phyloP scores from a whole-genome alignment of 1,139 yeast species.

The Scheffersomyces titani region DNA sequence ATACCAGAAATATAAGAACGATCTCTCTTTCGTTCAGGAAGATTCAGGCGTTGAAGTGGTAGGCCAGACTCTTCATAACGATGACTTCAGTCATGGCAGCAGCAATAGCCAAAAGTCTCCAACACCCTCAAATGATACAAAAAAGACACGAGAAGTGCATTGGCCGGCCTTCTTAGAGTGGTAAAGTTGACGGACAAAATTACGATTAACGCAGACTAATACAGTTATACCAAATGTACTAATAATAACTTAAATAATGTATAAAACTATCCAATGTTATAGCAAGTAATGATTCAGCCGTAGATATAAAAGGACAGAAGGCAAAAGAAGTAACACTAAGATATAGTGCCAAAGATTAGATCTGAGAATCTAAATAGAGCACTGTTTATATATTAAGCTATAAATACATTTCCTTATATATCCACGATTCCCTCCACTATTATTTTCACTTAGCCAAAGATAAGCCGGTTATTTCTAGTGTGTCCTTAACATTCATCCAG shows the following conservation, averaged over 20 bases:
- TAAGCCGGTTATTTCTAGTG: too few relatives aligned
- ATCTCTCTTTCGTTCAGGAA: not conserved
- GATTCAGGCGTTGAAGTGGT: constrained; percentile 16
- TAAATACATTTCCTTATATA: too few relatives aligned
- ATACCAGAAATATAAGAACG: constrained; percentile 22
- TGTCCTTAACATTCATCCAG: not conserved
- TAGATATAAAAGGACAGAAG: not conserved
- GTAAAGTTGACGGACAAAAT: constrained; percentile 3
- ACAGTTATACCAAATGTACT: not conserved
- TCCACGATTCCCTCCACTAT: too few relatives aligned
- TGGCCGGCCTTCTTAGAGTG: constrained; percentile 15
- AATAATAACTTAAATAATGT: not conserved
- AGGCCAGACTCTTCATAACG: constrained; percentile 9
- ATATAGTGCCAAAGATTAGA: not conserved
- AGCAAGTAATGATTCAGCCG: not conserved
- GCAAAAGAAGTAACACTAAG: not conserved
- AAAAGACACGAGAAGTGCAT: constrained; percentile 3
- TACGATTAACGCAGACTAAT: not conserved
- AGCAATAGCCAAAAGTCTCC: not conserved
- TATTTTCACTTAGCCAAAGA: too few relatives aligned
- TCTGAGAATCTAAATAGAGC: too few relatives aligned
- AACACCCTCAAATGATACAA: not conserved
- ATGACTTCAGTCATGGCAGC: not conserved
- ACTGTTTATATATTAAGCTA: too few relatives aligned
- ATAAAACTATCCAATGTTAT: not conserved